Percentiles rank a stretch among this genome's conserved stretches.
These are phyloP conservation scores for Talaromyces atroroseus DNA, from an alignment of 2,329 filamentous ascomycete species.

Conservation along the genomic window DNA sequence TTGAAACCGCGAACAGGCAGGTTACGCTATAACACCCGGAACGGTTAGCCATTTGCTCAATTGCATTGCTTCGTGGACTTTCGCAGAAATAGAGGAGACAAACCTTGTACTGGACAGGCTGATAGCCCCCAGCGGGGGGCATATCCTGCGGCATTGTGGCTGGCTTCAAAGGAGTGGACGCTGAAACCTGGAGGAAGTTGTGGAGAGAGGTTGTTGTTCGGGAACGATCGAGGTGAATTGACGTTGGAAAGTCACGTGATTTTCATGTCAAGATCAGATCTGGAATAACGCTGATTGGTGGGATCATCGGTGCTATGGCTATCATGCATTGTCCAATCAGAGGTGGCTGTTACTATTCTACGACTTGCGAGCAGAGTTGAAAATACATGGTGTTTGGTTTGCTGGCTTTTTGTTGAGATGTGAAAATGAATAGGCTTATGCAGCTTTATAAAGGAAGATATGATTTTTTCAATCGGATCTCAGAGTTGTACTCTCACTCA, in stretches of 20 bases:
- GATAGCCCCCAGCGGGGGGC: constrained; percentile 91
- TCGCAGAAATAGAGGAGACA: constrained; percentile 24
- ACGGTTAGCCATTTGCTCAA: constrained; percentile 7
- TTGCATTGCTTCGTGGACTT: not conserved
- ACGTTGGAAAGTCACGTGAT: constrained; percentile 12
- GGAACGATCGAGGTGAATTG: constrained; percentile 16
- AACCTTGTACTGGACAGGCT: constrained; percentile 95
- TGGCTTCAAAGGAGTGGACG: constrained; percentile 17
- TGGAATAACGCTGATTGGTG: constrained; percentile 3
- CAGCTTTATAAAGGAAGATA: too few species aligned
- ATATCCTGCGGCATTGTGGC: constrained; percentile 89
- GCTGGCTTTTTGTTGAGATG: too few species aligned
- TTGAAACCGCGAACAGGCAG: constrained; percentile 86
- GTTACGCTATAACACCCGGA: constrained; percentile 61
- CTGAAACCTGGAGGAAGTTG: constrained; percentile 14
- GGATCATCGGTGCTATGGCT: not conserved
- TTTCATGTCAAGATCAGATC: not conserved
- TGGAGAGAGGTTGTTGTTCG: constrained; percentile 10
- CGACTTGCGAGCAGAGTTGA: not conserved
- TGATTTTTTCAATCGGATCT: too few species aligned
- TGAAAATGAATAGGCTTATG: too few species aligned
- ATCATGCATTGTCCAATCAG: not conserved
- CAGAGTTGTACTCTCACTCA: too few species aligned
- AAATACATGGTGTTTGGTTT: too few species aligned
- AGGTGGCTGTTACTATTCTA: not conserved